Percentiles rank a stretch among this genome's conserved stretches.
phyloP scores from a whole-genome alignment of 2,329 filamentous ascomycete genomes.

The Fulvia fulva region DNA sequence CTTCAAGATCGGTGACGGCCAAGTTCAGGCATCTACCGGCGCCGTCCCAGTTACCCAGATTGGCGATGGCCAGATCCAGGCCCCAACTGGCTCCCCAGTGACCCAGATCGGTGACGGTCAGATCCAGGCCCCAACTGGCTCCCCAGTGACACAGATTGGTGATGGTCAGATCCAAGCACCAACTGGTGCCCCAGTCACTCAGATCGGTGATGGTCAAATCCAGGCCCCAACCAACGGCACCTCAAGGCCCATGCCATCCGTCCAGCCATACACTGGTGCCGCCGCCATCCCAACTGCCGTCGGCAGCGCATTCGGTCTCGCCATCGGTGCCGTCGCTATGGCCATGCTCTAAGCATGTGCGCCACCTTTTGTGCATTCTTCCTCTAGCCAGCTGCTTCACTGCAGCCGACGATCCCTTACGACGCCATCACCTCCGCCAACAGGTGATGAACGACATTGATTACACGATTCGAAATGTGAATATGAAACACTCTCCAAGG shows the following conservation, averaged over 20 bases:
- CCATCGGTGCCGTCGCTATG: slow-evolving; percentile 29
- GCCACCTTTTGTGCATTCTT: background rate
- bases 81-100: slow-evolving; percentile 18
- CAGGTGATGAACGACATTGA: slow-evolving; percentile 8
- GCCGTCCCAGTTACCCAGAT: slow-evolving; percentile 23
- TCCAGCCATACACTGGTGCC: slow-evolving; percentile 31
- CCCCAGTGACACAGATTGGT: slow-evolving; percentile 27
- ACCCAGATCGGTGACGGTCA: slow-evolving; percentile 30
- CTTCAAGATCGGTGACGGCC: slow-evolving; percentile 28
- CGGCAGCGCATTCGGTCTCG: slow-evolving; percentile 28
- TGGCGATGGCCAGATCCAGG: slow-evolving; percentile 24
- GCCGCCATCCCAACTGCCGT: slow-evolving; percentile 24
- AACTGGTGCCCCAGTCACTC: slow-evolving; percentile 20
- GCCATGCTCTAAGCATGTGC: slow-evolving; percentile 27
- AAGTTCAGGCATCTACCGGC: slow-evolving; percentile 25
- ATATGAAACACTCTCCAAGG: slow-evolving; percentile 22
- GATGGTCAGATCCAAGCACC: slow-evolving; percentile 43
- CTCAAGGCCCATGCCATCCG: slow-evolving; percentile 14
- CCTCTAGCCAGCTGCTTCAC: background rate
- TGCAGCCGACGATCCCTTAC: slow-evolving; percentile 15
- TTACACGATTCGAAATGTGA: slow-evolving; percentile 25
- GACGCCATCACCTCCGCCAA: background rate
- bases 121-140: slow-evolving; percentile 22
- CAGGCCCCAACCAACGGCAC: slow-evolving; percentile 15
- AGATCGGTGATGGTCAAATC: slow-evolving; percentile 39